phyloP scores from a whole-genome alignment of 2,329 filamentous ascomycete species.

The Hypoxylon sp. region DNA sequence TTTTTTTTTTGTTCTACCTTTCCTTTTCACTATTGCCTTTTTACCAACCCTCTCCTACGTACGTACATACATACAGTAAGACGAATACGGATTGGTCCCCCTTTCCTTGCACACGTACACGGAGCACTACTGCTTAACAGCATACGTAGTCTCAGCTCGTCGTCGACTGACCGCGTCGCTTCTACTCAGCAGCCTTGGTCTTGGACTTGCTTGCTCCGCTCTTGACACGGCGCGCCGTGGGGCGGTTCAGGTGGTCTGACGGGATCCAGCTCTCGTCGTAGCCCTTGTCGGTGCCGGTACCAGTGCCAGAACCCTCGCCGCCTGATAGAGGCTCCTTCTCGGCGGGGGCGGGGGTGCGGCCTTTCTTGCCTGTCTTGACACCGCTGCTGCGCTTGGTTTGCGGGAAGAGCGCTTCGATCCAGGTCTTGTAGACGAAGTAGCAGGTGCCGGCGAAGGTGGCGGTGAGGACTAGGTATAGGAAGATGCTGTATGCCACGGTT shows the following conservation, averaged over 20 bases:
- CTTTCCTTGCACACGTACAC: not conserved
- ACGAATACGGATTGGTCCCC: not conserved
- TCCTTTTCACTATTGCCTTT: not conserved
- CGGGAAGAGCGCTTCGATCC: slow-evolving; percentile 96
- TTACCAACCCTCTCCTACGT: not conserved
- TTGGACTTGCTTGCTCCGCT: slow-evolving; percentile 66
- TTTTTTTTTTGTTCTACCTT: not conserved
- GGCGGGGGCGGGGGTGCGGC: slow-evolving; percentile 63
- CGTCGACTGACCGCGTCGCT: not conserved
- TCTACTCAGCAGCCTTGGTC: slow-evolving; percentile 55
- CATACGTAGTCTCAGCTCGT: slow-evolving; percentile 1
- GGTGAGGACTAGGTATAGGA: slow-evolving; percentile 94
- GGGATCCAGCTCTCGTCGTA: slow-evolving; percentile 98
- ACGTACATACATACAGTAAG: too few relatives aligned
- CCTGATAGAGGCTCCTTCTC: slow-evolving; percentile 75
- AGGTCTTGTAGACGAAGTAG: slow-evolving; percentile 99
- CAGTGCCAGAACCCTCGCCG: slow-evolving; percentile 78
- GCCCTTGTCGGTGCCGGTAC: slow-evolving; percentile 77
- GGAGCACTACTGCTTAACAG: not conserved
- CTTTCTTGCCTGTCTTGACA: slow-evolving; percentile 68
- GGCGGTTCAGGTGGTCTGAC: slow-evolving; percentile 88
- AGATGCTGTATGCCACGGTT: slow-evolving; percentile 77
- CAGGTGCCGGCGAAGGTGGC: slow-evolving; percentile 82
- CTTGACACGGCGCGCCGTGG: slow-evolving; percentile 78
- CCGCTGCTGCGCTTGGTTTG: slow-evolving; percentile 77